Evolutionary conservation across 1,284 basidiomycete species (phyloP), one percentile per base, ranked within the genome.

Genomic region (Volvariella surrecta): DNA sequence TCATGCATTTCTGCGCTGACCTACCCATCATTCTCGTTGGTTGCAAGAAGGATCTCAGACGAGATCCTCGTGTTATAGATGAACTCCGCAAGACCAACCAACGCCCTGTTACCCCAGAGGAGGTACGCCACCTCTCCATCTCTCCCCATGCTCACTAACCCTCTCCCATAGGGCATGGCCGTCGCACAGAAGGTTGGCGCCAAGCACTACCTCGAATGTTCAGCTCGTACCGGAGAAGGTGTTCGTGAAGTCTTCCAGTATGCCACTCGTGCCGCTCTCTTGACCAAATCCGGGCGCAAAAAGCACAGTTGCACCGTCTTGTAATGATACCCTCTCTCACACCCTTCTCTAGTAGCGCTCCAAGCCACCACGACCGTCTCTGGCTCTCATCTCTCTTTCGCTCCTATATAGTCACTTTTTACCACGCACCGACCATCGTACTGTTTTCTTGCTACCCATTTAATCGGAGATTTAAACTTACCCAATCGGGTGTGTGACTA

Each of bases 211-310:
- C 79, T 92, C 46, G 91, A 95, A 64, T 94, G 91, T 66, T 89
- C 85, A 46, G 89, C 90, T 61, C 89, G 87, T 73, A 79, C 82
- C 11, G 89, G 91, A 47, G 82, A 89, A 62, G 91, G 91, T 52
- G 91, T 95, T 41, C 77, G 87, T 52, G 91, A 94, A 63, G 89
- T 93, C 32, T 94, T 95, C 74, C 88, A 93, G 64, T 82, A 83
- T 52, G 90, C 90, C 34, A 91, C 89, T 43, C 77, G 86, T 52
- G 81, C 83, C 42, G 89, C 89, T 37, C 73, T 92, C 39, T 71
- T 84, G 49, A 67, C 30, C 9, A 31, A 31, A 15, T 9, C 30
- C 15, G 15, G 30, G 9, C 30, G 30, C 15, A n/a, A n/a, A n/a
- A n/a, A n/a, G n/a, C n/a, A n/a, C n/a, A n/a, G n/a, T n/a, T n/a